phyloP scores from a whole-genome alignment of 2,329 filamentous ascomycete genomes.

The Alternaria sp. region DNA sequence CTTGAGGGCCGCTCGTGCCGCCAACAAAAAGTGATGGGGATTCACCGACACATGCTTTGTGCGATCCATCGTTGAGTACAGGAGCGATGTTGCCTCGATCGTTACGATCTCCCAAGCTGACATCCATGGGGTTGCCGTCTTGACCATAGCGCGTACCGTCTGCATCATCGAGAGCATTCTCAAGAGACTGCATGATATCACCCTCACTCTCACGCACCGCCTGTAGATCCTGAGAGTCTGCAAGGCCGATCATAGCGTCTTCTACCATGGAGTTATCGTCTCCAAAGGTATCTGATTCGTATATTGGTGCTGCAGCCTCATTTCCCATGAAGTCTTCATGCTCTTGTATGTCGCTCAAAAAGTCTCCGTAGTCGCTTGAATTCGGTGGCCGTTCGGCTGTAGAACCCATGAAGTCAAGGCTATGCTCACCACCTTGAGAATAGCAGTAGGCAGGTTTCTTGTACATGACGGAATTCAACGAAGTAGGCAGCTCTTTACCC shows the following conservation, averaged over 20 bases:
- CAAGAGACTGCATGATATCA: background rate
- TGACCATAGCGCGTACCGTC: conserved; percentile 15
- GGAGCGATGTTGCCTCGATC: background rate
- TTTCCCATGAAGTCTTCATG: background rate
- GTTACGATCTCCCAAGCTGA: background rate
- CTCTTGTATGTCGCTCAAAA: background rate
- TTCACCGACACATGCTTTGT: background rate
- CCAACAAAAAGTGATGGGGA: background rate
- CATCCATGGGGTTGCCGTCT: conserved; percentile 9
- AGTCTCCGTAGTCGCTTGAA: conserved; percentile 46
- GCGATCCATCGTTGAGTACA: too few relatives aligned
- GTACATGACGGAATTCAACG: conserved; percentile 36
- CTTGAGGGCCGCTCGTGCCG: background rate
- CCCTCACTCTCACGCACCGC: background rate
- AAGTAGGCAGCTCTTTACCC: conserved; percentile 29
- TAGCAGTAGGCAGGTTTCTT: conserved; percentile 42
- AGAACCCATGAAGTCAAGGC: conserved; percentile 34
- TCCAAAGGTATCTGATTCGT: conserved; percentile 33
- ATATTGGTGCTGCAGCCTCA: background rate
- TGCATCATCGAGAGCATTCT: conserved; percentile 4
- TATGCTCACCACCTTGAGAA: conserved; percentile 31
- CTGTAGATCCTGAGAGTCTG: conserved; percentile 41
- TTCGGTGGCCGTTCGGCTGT: background rate
- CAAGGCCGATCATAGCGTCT: conserved; percentile 45
- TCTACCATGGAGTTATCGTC: conserved; percentile 44